Base-by-base conservation (phyloP, 163 green algal species). In the Volvox carteri region DNA sequence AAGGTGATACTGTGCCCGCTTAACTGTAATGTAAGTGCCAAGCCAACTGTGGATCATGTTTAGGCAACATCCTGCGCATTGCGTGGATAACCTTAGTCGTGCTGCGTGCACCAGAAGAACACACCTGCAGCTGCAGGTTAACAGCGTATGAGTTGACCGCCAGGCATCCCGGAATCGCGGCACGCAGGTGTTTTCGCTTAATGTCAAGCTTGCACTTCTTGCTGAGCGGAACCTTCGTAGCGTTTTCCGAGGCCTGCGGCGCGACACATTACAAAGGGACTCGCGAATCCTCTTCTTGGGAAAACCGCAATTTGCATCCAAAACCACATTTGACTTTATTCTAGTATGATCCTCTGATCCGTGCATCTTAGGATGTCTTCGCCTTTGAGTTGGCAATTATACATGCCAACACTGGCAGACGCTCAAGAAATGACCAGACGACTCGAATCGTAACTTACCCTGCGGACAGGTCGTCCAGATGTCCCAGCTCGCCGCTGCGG, bases 141-240 rank as follows among this genome's bases (percentile, higher is more conserved):
- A 89, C 84, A 4, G 84, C 30, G 19, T 75, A 84, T 1, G 52
- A 67, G 54, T 84, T 52, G n/a, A 60, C 70, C n/a, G 35, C n/a
- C 1, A 89, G 52, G 54, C n/a, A 84, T 41, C 72, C 84, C 42
- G 84, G 84, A 28, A 89, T 83, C 3, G 68, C 83, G 0, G 83
- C 84, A 12, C 28, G 30, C 8, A 89, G 67, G 39, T 89, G 84
- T 46, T 89, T 89, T 9, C 84, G n/a, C 33, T 89, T 89, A 28
- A 89, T 84, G 30, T 89, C 84, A 7, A 89, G 54, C 72, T 89
- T 89, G 84, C 84, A 89, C 28, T 89, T 89, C 72, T 84, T 89
- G 72, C 62, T 81, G 0, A 84, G 41, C n/a, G 84, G 84, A 8
- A 89, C 84, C 41, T 76, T 76, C 16, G 84, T 89, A 1, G 84